Base-by-base conservation (phyloP, 1,284 basidiomycete species). In the Cryptococcus hybrid region DNA sequence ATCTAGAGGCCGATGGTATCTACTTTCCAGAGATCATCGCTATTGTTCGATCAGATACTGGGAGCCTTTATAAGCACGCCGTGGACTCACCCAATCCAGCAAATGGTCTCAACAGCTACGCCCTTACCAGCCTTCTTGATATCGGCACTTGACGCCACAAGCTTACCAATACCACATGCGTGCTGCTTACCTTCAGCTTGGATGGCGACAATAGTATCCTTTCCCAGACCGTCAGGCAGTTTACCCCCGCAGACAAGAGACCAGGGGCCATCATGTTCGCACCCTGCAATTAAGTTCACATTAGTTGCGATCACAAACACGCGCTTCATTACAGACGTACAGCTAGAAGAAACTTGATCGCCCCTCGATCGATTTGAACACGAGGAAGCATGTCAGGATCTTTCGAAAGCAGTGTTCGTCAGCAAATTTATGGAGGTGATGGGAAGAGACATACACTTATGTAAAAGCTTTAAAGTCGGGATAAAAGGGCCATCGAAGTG, bases 201-300 rank as follows among this genome's bases (percentile, higher is more conserved):
- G 57, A 99, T 88, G 1, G 90, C 91, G 12, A 99, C 92, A 11
- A 90, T 82, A 1, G 84, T 82, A 8, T 85, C 86, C 47, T 85
- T 83, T 13, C 86, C 82, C 42, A 98, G 79, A 1, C 85, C 87
- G 6, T 91, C 85, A 0, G 95, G 94, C 0, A 99, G 85, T 65
- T 84, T 83, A 12, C 94, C 96, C 12, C 96, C 44, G 86, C 83
- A 35, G 94, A 97, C 24, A 93, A 93, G 56, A 99, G 81, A 8
- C 96, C 96, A 3, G 95, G 96, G 66, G 90, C 92, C 92, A 95
- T 95, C 91, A 95, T 94, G 79, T 90, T 87, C 49, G 92, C 92
- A 37, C 92, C 91, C 76, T 77, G 47, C 7, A 40, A 18, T 18
- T 18, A 18, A 18, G 18, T 18, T 18, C 42, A 35, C 1, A 37